These are phyloP conservation scores for Petrea volubilis DNA, from an alignment of 257 asterid species.

Conservation along the genomic window DNA sequence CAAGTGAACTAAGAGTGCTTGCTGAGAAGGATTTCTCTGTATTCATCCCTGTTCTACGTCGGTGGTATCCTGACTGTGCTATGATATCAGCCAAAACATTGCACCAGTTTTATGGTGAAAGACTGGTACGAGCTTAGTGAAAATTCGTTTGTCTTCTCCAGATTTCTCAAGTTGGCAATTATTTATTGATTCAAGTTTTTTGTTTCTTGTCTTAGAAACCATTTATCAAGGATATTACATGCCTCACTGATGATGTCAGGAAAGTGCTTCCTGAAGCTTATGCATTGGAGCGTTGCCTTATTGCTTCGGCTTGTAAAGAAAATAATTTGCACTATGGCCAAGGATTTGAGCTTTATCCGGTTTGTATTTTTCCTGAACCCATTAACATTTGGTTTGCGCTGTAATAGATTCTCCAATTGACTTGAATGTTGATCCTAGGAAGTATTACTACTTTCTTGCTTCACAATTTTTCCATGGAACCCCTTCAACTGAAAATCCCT, in stretches of 20 bases:
- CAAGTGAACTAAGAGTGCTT: conserved; percentile 65
- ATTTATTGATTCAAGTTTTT: conserved; percentile 25
- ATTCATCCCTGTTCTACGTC: conserved; percentile 67
- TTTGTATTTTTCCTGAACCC: conserved; percentile 21
- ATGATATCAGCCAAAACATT: conserved; percentile 59
- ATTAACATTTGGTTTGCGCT: conserved; percentile 12
- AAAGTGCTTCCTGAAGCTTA: conserved; percentile 89
- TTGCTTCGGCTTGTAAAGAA: conserved; percentile 52
- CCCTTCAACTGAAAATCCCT: conserved; percentile 1
- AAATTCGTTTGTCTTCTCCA: conserved; percentile 7
- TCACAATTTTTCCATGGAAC: neutral
- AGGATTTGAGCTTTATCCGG: conserved; percentile 67
- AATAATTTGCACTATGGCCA: conserved; percentile 34
- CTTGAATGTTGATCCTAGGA: conserved; percentile 18
- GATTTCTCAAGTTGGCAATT: conserved; percentile 11
- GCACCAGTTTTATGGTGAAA: conserved; percentile 85
- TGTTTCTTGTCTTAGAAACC: conserved; percentile 58
- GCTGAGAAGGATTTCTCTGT: conserved; percentile 66
- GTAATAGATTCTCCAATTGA: conserved; percentile 15
- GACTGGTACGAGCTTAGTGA: conserved; percentile 59
- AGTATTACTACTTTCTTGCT: neutral
- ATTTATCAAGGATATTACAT: conserved; percentile 62
- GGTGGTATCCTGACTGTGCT: conserved; percentile 74
- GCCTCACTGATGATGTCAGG: conserved; percentile 71
- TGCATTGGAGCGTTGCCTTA: conserved; percentile 66